Conservation (phyloP, 1,139 yeast species). For the Lodderomyces beijingensis region DNA sequence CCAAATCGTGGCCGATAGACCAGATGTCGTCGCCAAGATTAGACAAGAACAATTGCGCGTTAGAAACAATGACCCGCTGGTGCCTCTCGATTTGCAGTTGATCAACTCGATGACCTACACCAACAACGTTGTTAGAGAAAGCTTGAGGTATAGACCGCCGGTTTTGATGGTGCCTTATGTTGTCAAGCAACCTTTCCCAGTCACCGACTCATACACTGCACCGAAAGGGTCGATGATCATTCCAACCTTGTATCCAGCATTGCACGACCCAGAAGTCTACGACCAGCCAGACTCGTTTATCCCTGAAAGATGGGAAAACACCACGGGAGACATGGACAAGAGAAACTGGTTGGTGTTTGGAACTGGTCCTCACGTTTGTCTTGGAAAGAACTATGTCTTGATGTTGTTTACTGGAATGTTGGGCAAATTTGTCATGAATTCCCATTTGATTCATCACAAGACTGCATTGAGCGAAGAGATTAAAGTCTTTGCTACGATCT, state of each 20-base stretch:
- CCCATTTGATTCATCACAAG: conserved; percentile 76
- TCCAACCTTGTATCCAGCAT: conserved; percentile 91
- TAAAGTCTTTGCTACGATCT: conserved; percentile 94
- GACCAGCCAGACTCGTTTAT: conserved; percentile 89
- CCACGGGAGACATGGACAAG: conserved; percentile 52
- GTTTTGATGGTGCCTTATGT: conserved; percentile 97
- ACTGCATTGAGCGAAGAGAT: conserved; percentile 86
- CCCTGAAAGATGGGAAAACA: conserved; percentile 86
- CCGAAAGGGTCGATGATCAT: conserved; percentile 97
- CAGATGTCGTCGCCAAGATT: conserved; percentile 77
- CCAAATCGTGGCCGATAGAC: conserved; percentile 93
- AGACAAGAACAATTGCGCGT: conserved; percentile 88
- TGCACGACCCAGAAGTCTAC: conserved; percentile 95
- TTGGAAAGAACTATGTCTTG: conserved; percentile 91
- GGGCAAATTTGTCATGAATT: conserved; percentile 79
- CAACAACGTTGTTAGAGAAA: conserved; percentile 82
- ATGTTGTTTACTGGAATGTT: conserved; percentile 84
- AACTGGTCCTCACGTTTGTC: conserved; percentile 92
- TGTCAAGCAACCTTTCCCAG: conserved; percentile 80
- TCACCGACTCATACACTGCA: conserved; percentile 76
- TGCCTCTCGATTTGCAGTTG: conserved; percentile 61
- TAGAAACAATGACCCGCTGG: conserved; percentile 69
- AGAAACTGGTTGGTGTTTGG: conserved; percentile 97
- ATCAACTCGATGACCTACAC: conserved; percentile 87
- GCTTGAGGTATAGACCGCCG: conserved; percentile 94